phyloP scores from a whole-genome alignment of 129 eudicot species.

The Saposhnikovia divaricata region DNA sequence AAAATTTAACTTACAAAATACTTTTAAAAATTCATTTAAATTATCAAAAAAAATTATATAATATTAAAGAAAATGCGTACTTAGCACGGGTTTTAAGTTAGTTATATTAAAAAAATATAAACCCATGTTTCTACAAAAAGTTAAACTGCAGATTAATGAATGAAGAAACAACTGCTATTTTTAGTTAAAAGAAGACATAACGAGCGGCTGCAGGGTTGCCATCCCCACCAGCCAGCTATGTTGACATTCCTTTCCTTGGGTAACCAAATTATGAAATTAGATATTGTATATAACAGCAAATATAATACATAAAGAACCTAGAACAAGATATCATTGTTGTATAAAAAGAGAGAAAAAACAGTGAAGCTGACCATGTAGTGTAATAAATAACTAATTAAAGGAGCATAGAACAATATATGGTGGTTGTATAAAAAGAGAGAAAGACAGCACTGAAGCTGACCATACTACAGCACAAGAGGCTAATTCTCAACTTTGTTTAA shows the following conservation, averaged over 20 bases:
- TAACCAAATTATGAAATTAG: neutral
- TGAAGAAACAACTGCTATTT: neutral
- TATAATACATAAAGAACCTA: neutral
- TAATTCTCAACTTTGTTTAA: constrained; percentile 4
- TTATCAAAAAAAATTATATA: too few relatives aligned
- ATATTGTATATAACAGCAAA: neutral
- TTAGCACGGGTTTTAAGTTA: too few relatives aligned
- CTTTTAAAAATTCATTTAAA: too few relatives aligned
- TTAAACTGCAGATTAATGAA: neutral
- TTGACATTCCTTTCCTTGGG: constrained; percentile 2
- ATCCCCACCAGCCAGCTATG: constrained; percentile 14
- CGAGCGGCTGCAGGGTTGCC: constrained; percentile 11
- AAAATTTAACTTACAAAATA: too few relatives aligned
- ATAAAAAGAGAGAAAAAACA: neutral
- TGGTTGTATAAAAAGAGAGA: constrained; percentile 1
- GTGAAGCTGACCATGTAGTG: neutral
- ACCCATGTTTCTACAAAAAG: neutral
- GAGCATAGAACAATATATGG: neutral
- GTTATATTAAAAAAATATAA: too few relatives aligned
- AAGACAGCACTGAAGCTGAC: neutral
- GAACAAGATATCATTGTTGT: constrained; percentile 1
- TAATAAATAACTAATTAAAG: neutral
- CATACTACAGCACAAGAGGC: constrained; percentile 1
- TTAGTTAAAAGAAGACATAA: neutral
- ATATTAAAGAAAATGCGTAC: too few relatives aligned